Percentiles rank a stretch among this genome's conserved stretches.
Evolutionary conservation across 2,329 filamentous ascomycete species (phyloP).

Genomic region (Pezicula radicicola): DNA sequence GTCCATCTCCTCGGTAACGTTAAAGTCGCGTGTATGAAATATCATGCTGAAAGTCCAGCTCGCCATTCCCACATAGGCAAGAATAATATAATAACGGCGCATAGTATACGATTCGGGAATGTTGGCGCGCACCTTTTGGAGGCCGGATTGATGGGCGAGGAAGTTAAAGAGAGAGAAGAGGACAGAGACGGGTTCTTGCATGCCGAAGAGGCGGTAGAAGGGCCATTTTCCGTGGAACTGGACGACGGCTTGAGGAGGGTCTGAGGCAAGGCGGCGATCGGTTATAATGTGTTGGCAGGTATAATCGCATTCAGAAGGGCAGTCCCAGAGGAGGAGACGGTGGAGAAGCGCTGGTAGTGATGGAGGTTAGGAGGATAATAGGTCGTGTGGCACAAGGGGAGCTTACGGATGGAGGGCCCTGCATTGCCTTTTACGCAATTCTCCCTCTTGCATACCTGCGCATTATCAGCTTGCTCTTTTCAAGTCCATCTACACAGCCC

Average conservation of each 20-base stretch:
- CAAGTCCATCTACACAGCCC: neutral
- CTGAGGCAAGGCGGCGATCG: constrained; percentile 58
- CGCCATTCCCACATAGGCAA: constrained; percentile 77
- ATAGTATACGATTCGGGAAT: constrained; percentile 75
- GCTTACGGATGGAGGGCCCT: constrained; percentile 31
- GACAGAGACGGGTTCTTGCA: constrained; percentile 93
- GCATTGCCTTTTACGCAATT: constrained; percentile 72
- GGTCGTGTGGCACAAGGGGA: neutral
- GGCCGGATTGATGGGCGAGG: constrained; percentile 76
- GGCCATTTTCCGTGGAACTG: constrained; percentile 99
- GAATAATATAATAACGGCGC: constrained; percentile 73
- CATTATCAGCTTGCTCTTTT: constrained; percentile 7
- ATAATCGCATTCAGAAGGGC: constrained; percentile 94
- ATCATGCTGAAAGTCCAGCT: constrained; percentile 88
- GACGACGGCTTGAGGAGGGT: constrained; percentile 59
- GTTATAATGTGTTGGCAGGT: constrained; percentile 95
- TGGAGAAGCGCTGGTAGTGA: constrained; percentile 67
- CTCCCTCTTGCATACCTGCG: constrained; percentile 72
- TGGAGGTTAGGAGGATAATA: constrained; percentile 8
- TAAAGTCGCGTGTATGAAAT: constrained; percentile 89
- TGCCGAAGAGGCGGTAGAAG: constrained; percentile 83
- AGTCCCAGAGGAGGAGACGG: constrained; percentile 88
- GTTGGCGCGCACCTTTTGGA: constrained; percentile 63
- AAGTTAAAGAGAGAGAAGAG: constrained; percentile 93
- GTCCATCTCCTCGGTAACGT: constrained; percentile 85